Base-by-base conservation (phyloP, 2,329 filamentous ascomycete genomes). In the Cytospora piceae region DNA sequence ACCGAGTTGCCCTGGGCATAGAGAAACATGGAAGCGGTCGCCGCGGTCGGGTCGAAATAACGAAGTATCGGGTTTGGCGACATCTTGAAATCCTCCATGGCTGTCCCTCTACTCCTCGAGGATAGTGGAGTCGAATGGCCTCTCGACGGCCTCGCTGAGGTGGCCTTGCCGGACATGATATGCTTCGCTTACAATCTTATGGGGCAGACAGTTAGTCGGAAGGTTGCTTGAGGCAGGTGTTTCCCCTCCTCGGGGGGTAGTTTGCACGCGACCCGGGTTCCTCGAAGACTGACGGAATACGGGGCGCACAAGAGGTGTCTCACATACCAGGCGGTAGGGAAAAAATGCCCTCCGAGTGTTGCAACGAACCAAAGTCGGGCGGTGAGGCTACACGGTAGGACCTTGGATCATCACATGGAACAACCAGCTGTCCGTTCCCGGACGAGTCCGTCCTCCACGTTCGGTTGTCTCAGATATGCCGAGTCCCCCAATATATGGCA, bases 21-120 rank as follows among this genome's bases (percentile, higher is more conserved):
- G 31, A 99, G 85, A 70, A 99, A 90, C 81, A 95, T 91, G 29
- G 93, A 92, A 2, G 91, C 92, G 5, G 95, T 98, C 34, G 95
- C 93, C 22, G 93, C 93, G 76, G 92, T 96, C 65, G 95, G 91
- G 72, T 95, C 91, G 71, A 97, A 93, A 68, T 88, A 85, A 71
- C 81, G 83, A 69, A 80, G 74, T 29, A 83, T 77, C 62, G 81
- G 77, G 63, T 77, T 79, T 53, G 82, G 75, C 64, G 84, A 80
- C 81, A 86, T 82, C 65, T 80, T 78, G 73, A 84, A 83, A 73
- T 87, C 83, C 75, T 81, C 80, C 72, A 81, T 75, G 73, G 82
- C 78, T 34, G 76, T 73, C 65, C 77, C 72, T 67, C 77, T 78
- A 61, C 79, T 80, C 70, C 81, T 84, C 58, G 83, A 85, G 46